A percentile compares a stretch with the other conserved stretches of the same genome.
Conservation (phyloP, 192 early-diverging fungal genomes). For the Coemansia sp. region DNA sequence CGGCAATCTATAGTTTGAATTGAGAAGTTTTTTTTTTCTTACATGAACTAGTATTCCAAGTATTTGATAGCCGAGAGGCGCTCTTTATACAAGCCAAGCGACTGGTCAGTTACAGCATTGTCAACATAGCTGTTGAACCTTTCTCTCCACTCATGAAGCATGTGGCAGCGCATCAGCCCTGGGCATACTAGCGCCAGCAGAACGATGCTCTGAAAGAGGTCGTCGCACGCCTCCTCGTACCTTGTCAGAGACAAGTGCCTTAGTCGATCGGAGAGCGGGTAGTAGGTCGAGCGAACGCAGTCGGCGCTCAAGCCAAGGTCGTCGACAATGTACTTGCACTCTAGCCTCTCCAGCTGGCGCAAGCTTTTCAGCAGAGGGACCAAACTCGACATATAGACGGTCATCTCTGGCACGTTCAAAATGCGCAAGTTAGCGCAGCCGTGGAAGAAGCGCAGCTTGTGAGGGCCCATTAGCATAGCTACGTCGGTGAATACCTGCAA, state of each 20-base stretch:
- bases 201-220: neutral
- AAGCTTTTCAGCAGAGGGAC: neutral
- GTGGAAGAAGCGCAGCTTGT: neutral
- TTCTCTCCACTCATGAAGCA: constrained; percentile 6
- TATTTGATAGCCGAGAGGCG: constrained; percentile 8
- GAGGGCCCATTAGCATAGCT: neutral
- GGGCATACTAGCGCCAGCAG: constrained; percentile 7
- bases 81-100: neutral
- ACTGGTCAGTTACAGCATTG: neutral
- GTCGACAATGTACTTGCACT: neutral
- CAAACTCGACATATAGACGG: constrained; percentile 1
- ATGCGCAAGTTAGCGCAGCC: neutral
- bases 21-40: too few species aligned
- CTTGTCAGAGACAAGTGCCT: neutral
- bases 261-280: neutral
- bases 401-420: neutral
- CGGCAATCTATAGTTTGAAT: neutral
- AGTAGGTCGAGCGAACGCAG: neutral
- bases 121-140: neutral
- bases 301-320: constrained; percentile 1
- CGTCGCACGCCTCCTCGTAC: neutral
- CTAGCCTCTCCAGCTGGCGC: neutral
- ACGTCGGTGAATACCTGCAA: neutral
- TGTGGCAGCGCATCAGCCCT: neutral
- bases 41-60: neutral